Base-by-base conservation (phyloP, 495 filamentous ascomycete species). In the Hyaloscypha variabilis region DNA sequence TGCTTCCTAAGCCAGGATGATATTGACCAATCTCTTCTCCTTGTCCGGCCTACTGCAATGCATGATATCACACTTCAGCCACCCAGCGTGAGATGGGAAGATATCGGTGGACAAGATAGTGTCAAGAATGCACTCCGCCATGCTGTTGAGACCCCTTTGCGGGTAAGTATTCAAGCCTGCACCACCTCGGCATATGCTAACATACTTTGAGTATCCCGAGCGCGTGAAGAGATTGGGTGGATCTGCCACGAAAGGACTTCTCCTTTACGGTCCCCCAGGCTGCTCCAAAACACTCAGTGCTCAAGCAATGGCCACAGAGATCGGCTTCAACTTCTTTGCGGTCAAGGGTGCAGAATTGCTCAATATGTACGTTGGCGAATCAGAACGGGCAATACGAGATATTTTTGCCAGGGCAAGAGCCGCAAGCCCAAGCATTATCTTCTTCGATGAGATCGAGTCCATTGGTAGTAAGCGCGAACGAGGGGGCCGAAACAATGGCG, bases 401-500 rank as follows among this genome's bases (percentile, higher is more conserved):
- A 85, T 97, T 10, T 99, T 99, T 76, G 83, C 88, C 58, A 92
- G 93, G 67, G 95, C 95, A 2, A 83, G 92, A 51, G 88, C 90
- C 46, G 95, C 94, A 26, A 87, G 88, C 60, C 95, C 95, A 4
- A 92, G 90, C 74, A 94, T 99, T 73, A 93, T 99, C 64, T 99
- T 99, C 81, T 98, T 99, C 72, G 95, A 99, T 75, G 95, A 99
- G 75, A 96, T 99, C 70, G 95, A 99, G 78, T 88, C 93, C 6
- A 93, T 99, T 63, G 93, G 88, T n/a, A 87, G 88, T 11, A 86
- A 87, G 65, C 84, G 93, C 25, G 82, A 87, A 36, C 74, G 79
- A 21, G 62, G 63, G 3, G 69, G 79, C 6, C 80, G 84, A 26
- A 72, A 76, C 24, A 81, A 76, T 29, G 82, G 85, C 8, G 81